Percentiles rank a stretch among this genome's conserved stretches.
Conservation (phyloP, 2,329 filamentous ascomycete species). For the Cladosporium sp. region DNA sequence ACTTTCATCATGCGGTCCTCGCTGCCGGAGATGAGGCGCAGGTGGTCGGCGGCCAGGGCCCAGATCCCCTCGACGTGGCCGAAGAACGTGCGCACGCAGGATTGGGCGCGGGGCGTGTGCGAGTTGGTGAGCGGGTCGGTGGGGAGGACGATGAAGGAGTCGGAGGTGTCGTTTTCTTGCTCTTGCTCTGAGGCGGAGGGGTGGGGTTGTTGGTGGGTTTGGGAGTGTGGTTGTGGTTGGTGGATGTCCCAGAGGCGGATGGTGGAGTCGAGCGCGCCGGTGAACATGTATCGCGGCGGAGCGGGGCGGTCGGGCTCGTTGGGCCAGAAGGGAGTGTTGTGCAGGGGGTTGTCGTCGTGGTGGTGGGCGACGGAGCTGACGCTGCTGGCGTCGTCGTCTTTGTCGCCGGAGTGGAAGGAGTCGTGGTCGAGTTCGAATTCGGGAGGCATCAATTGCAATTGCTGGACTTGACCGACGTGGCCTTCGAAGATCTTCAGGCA, state of each 20-base stretch:
- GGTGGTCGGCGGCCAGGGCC: constrained; percentile 82
- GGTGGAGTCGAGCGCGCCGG: constrained; percentile 84
- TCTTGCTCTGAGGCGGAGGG: too few relatives aligned
- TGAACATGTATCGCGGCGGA: constrained; percentile 88
- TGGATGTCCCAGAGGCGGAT: constrained; percentile 87
- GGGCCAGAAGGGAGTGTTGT: constrained; percentile 51
- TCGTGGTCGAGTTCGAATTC: constrained; percentile 87
- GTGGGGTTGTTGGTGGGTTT: constrained; percentile 14
- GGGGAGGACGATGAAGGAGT: constrained; percentile 24
- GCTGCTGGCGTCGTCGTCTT: constrained; percentile 37
- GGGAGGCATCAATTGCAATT: constrained; percentile 75
- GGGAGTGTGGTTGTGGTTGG: constrained; percentile 21
- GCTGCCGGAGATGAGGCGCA: constrained; percentile 82
- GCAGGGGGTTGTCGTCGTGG: constrained; percentile 14
- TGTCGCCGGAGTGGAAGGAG: constrained; percentile 51
- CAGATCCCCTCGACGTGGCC: constrained; percentile 96
- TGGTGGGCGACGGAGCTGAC: constrained; percentile 24
- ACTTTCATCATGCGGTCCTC: constrained; percentile 95
- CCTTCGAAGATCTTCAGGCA: constrained; percentile 78
- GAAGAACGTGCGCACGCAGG: constrained; percentile 88
- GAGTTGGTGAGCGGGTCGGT: constrained; percentile 33
- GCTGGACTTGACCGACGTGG: constrained; percentile 93
- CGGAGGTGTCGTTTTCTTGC: constrained; percentile 2
- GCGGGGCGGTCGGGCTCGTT: constrained; percentile 60
- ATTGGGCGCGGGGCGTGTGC: constrained; percentile 34